Percentiles rank a stretch among this genome's conserved stretches.
These are phyloP conservation scores for Arthrobotrys sphaeroides DNA, from an alignment of 2,329 filamentous ascomycete species.

Conservation along the genomic window DNA sequence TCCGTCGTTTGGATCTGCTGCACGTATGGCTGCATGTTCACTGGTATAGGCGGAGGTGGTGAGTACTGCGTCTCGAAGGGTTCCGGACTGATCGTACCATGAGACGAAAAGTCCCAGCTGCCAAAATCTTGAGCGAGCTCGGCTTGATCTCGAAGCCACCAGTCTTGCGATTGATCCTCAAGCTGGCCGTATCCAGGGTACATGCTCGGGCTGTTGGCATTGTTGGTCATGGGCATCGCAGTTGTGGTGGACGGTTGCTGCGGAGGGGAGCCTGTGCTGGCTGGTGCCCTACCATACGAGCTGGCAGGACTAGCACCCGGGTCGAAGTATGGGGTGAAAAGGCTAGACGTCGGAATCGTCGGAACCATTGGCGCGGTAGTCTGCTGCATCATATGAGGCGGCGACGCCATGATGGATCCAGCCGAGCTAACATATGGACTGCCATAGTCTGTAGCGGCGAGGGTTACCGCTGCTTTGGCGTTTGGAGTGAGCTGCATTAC, in stretches of 20 bases:
- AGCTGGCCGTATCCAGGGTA: constrained; percentile 56
- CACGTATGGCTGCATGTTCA: constrained; percentile 38
- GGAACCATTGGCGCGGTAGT: neutral
- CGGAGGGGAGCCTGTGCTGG: constrained; percentile 56
- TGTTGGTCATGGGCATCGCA: constrained; percentile 17
- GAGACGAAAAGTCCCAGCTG: constrained; percentile 50
- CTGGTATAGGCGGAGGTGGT: constrained; percentile 30
- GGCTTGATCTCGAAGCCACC: constrained; percentile 72
- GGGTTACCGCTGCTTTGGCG: neutral
- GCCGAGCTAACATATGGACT: constrained; percentile 16
- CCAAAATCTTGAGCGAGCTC: constrained; percentile 70
- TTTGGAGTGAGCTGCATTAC: constrained; percentile 7
- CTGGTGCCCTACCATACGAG: constrained; percentile 11
- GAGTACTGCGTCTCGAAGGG: constrained; percentile 43
- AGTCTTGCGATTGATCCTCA: constrained; percentile 65
- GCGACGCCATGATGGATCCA: constrained; percentile 15
- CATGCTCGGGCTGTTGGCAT: constrained; percentile 53
- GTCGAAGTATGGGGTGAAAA: constrained; percentile 51
- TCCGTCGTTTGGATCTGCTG: constrained; percentile 30
- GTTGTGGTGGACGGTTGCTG: constrained; percentile 35
- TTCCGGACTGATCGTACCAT: constrained; percentile 51
- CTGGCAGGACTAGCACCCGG: constrained; percentile 35
- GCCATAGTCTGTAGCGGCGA: constrained; percentile 27
- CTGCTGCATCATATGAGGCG: constrained; percentile 26
- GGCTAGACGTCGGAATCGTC: constrained; percentile 21